Evolutionary conservation across 495 filamentous ascomycete genomes (phyloP).

Genomic region (Annulohypoxylon moriforme): DNA sequence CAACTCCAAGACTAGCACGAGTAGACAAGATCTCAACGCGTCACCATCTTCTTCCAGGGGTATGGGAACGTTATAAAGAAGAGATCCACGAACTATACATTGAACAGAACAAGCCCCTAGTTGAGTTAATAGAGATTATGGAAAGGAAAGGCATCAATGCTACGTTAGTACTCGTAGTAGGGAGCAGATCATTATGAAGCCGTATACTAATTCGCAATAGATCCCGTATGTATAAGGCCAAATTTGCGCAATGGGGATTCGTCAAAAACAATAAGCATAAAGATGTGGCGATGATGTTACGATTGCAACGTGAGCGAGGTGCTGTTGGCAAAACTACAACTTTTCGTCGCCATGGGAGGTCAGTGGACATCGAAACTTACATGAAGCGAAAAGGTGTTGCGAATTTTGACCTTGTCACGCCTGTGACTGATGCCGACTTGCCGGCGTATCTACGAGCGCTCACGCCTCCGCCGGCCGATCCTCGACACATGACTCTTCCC

Average conservation of each 20-base stretch:
- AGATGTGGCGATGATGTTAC: constrained; percentile 47
- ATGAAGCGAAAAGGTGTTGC: constrained; percentile 48
- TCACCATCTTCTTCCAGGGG: constrained; percentile 35
- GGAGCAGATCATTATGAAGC: neutral
- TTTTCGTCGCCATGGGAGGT: constrained; percentile 46
- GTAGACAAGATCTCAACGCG: constrained; percentile 44
- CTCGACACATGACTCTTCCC: constrained; percentile 32
- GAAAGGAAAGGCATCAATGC: constrained; percentile 41
- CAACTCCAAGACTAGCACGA: neutral
- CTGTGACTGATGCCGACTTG: constrained; percentile 35
- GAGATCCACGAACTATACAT: constrained; percentile 46
- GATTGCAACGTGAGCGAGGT: constrained; percentile 45
- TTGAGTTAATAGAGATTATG: constrained; percentile 48
- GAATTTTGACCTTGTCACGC: constrained; percentile 41
- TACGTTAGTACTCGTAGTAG: constrained; percentile 37
- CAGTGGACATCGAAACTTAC: constrained; percentile 47
- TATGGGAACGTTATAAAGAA: constrained; percentile 46
- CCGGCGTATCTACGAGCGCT: constrained; percentile 46
- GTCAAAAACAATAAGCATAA: constrained; percentile 49
- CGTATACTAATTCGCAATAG: constrained; percentile 24
- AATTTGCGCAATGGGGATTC: constrained; percentile 49
- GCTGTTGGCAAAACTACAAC: constrained; percentile 46
- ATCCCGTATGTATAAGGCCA: constrained; percentile 50
- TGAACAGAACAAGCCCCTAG: constrained; percentile 41
- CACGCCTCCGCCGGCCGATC: constrained; percentile 43